Evolutionary conservation across 176 grass and related monocot species (phyloP).

Genomic region (Ensete ventricosum): DNA sequence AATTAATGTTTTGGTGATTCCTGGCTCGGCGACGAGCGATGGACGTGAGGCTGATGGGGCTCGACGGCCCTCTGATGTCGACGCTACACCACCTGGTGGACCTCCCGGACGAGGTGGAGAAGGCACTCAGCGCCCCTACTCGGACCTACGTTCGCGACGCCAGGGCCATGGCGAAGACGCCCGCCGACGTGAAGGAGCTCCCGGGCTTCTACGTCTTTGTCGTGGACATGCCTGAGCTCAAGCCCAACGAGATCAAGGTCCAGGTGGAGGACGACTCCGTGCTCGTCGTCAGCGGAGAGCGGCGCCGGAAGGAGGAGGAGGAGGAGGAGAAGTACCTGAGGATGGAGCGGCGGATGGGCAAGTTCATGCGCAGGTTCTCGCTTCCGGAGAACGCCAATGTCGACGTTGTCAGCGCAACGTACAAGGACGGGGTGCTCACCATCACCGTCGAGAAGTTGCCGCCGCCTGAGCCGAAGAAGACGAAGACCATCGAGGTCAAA

Average conservation of each 20-base stretch:
- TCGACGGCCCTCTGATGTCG: constrained; percentile 24
- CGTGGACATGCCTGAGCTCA: constrained; percentile 42
- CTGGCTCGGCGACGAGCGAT: not conserved
- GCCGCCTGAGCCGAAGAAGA: constrained; percentile 43
- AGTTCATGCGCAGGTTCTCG: constrained; percentile 48
- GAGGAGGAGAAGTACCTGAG: constrained; percentile 29
- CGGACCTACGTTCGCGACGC: constrained; percentile 44
- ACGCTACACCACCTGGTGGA: constrained; percentile 40
- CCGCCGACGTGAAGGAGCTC: constrained; percentile 53
- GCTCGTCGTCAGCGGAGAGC: constrained; percentile 47
- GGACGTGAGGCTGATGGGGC: constrained; percentile 17
- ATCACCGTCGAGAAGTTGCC: constrained; percentile 51
- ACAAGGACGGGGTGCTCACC: constrained; percentile 49
- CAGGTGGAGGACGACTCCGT: constrained; percentile 57
- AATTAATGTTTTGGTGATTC: no score
- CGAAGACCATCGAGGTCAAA: constrained; percentile 39
- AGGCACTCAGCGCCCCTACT: constrained; percentile 42
- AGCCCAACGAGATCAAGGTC: constrained; percentile 38
- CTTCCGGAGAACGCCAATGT: constrained; percentile 38
- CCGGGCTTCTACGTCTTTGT: constrained; percentile 32
- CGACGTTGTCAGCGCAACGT: constrained; percentile 32
- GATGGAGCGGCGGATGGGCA: constrained; percentile 57
- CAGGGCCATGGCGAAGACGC: constrained; percentile 52
- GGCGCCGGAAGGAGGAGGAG: not conserved
- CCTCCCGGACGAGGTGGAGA: constrained; percentile 43